phyloP scores from a whole-genome alignment of 2,329 filamentous ascomycete genomes.

The Drechslerella dactyloides region DNA sequence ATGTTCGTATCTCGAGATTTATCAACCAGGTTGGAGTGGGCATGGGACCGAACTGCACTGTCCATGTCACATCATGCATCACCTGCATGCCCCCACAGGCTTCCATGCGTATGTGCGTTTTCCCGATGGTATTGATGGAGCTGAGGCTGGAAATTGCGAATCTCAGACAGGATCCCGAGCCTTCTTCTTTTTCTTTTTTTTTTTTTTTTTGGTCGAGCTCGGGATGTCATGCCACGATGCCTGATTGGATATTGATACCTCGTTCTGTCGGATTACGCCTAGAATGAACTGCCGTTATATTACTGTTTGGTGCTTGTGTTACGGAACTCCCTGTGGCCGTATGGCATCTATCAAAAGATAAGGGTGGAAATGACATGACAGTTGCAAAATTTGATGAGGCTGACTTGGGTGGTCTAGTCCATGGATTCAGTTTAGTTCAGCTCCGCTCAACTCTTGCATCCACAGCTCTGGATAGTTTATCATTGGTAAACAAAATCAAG shows the following conservation, averaged over 20 bases:
- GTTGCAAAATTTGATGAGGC: constrained; percentile 2
- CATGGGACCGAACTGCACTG: too few relatives aligned
- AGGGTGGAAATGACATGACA: neutral
- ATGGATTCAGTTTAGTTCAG: too few relatives aligned
- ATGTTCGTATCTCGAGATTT: too few relatives aligned
- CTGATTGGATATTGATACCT: constrained; percentile 1
- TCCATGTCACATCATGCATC: too few relatives aligned
- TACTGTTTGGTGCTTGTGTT: constrained; percentile 14
- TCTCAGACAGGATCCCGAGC: constrained; percentile 5
- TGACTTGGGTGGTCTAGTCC: neutral
- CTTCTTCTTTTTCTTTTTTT: neutral
- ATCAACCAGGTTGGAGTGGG: too few relatives aligned
- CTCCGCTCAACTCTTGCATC: neutral
- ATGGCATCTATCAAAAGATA: neutral
- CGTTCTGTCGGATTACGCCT: neutral
- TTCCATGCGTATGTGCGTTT: neutral
- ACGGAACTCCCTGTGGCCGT: constrained; percentile 6
- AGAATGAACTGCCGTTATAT: constrained; percentile 11
- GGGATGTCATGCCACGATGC: neutral
- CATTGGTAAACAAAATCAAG: neutral
- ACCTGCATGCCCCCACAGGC: too few relatives aligned
- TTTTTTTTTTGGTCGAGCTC: neutral
- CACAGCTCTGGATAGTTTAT: neutral
- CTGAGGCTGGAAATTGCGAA: constrained; percentile 3
- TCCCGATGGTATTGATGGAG: neutral